phyloP scores from a whole-genome alignment of 2,329 filamentous ascomycete genomes.

The Fusarium brevicatenulatum region DNA sequence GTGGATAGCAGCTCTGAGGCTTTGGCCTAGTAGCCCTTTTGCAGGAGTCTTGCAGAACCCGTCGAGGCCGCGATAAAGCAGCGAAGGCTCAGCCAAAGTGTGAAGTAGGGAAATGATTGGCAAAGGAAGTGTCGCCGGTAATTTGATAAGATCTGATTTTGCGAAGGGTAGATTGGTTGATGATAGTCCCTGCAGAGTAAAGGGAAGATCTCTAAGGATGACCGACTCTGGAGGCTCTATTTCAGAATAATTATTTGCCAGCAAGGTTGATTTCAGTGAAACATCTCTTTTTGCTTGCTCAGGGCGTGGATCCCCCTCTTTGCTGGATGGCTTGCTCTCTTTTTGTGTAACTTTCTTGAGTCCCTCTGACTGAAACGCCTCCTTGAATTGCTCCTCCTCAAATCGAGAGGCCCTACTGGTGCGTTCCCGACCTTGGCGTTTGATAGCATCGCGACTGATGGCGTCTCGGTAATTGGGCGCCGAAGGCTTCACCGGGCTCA shows the following conservation, averaged over 20 bases:
- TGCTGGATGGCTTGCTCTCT: constrained; percentile 50
- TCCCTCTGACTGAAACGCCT: constrained; percentile 66
- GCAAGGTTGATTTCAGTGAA: constrained; percentile 65
- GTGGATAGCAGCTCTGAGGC: constrained; percentile 85
- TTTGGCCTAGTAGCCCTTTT: constrained; percentile 89
- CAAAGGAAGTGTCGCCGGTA: constrained; percentile 82
- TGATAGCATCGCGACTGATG: constrained; percentile 51
- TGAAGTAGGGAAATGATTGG: constrained; percentile 89
- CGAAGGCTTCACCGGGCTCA: constrained; percentile 55
- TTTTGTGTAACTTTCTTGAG: constrained; percentile 57
- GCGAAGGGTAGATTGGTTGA: constrained; percentile 85
- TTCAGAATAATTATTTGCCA: constrained; percentile 66
- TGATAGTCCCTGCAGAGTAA: constrained; percentile 90
- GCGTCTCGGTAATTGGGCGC: constrained; percentile 52
- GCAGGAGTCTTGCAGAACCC: constrained; percentile 84
- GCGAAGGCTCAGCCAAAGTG: constrained; percentile 88
- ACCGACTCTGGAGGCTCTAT: constrained; percentile 72
- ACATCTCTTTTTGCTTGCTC: constrained; percentile 58
- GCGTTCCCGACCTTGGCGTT: constrained; percentile 52
- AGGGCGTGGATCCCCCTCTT: constrained; percentile 49
- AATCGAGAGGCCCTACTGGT: constrained; percentile 50
- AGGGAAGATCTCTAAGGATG: constrained; percentile 84
- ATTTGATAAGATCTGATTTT: constrained; percentile 73
- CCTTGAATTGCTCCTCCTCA: constrained; percentile 61
- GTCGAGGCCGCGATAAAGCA: constrained; percentile 86